Evolutionary conservation across 257 asterid species (phyloP).

Genomic region (Coffea canephora): DNA sequence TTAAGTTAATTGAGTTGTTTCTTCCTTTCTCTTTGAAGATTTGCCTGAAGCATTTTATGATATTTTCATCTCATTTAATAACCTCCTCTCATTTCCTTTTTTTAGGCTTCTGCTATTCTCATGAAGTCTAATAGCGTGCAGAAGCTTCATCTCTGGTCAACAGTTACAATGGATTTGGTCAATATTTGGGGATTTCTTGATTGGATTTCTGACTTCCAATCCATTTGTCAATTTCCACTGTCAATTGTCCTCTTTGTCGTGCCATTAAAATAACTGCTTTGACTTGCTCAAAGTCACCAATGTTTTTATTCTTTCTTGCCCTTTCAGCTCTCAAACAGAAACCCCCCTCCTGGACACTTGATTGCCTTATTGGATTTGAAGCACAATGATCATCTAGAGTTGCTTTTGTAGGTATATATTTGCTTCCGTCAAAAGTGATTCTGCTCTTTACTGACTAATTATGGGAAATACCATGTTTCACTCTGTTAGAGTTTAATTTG

Average conservation of each 20-base stretch:
- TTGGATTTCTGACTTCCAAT: background rate
- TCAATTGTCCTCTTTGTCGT: background rate
- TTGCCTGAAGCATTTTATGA: background rate
- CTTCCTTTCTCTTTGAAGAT: background rate
- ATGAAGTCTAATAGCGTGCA: background rate
- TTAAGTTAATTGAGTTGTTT: conserved; percentile 5
- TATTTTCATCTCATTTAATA: background rate
- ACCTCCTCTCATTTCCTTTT: background rate
- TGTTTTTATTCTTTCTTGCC: background rate
- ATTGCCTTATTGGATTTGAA: background rate
- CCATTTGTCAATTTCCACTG: background rate
- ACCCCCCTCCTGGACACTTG: background rate
- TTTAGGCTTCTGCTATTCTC: background rate
- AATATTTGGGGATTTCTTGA: background rate
- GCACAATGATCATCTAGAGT: background rate
- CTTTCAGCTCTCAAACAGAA: background rate
- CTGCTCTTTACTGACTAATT: background rate
- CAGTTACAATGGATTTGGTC: background rate
- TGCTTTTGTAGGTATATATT: background rate
- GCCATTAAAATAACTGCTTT: background rate
- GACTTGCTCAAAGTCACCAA: background rate
- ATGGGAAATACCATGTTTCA: background rate
- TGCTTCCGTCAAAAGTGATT: background rate
- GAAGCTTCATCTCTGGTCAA: conserved; percentile 4
- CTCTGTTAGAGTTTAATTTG: background rate